Conservation (phyloP, 495 filamentous ascomycete genomes). For the Symbiotaphrina buchneri region DNA sequence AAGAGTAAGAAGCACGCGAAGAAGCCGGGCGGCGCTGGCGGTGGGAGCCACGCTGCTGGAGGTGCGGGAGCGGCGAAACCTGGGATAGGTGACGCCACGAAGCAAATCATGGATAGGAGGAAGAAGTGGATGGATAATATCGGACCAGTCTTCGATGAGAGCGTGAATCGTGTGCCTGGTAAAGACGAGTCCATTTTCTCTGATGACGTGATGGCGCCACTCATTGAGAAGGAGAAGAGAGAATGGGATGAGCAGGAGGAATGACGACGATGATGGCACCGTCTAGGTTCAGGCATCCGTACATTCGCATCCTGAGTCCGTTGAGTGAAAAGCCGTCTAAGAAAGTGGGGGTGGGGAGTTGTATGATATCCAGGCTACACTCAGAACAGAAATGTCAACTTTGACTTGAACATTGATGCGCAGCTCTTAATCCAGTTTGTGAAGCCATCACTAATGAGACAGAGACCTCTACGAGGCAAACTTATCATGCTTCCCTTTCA, state of each 20-base stretch:
- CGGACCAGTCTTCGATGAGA: constrained; percentile 34
- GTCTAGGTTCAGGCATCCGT: too few relatives aligned
- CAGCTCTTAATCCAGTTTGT: too few relatives aligned
- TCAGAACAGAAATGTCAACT: too few relatives aligned
- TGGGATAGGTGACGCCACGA: constrained; percentile 75
- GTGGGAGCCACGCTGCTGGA: constrained; percentile 25
- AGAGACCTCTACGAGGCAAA: constrained; percentile 22
- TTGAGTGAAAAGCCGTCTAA: too few relatives aligned
- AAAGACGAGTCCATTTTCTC: constrained; percentile 4
- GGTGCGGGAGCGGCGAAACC: constrained; percentile 40
- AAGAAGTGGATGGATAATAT: constrained; percentile 54
- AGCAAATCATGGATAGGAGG: constrained; percentile 73
- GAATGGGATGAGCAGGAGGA: constrained; percentile 5
- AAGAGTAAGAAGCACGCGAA: constrained; percentile 83
- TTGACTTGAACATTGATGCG: too few relatives aligned
- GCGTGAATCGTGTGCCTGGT: constrained; percentile 11
- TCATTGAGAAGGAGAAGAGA: constrained; percentile 3
- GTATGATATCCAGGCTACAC: too few relatives aligned
- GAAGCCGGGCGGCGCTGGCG: constrained; percentile 37
- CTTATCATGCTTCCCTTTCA: constrained; percentile 95
- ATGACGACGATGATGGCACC: too few relatives aligned
- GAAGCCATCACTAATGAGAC: background rate
- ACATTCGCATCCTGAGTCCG: too few relatives aligned
- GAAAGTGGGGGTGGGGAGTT: too few relatives aligned
- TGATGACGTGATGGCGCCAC: constrained; percentile 1